A percentile compares a stretch with the other conserved stretches of the same genome.
Conservation (phyloP, 169 alveolate genomes). For the Cryptosporidium viatorum region DNA sequence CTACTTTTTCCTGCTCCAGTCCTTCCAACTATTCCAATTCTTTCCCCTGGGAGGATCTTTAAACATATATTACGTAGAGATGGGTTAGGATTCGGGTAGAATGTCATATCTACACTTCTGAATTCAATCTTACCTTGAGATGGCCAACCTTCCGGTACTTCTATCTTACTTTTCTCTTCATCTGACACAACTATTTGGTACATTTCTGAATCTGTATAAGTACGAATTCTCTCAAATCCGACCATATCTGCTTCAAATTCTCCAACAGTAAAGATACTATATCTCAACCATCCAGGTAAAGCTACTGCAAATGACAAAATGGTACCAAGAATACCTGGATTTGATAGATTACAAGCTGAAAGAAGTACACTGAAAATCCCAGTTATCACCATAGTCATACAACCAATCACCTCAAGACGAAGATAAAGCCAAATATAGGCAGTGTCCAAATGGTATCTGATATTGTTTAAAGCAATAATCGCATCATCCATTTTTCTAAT, state of each 20-base stretch:
- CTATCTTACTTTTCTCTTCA: neutral
- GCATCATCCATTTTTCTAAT: constrained; percentile 39
- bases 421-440: constrained; percentile 59
- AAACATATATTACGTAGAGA: constrained; percentile 68
- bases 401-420: constrained; percentile 66
- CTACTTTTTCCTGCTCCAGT: constrained; percentile 90
- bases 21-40: constrained; percentile 87
- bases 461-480: constrained; percentile 7
- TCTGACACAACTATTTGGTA: neutral
- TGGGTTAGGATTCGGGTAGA: constrained; percentile 23
- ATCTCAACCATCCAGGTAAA: constrained; percentile 66
- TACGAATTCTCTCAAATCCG: constrained; percentile 62
- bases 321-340: constrained; percentile 37
- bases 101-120: constrained; percentile 15
- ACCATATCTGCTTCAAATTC: constrained; percentile 70
- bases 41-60: constrained; percentile 77
- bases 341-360: constrained; percentile 11
- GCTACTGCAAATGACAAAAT: constrained; percentile 65
- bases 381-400: constrained; percentile 20
- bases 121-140: constrained; percentile 57
- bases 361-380: constrained; percentile 57
- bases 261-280: constrained; percentile 16
- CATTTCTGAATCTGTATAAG: constrained; percentile 40
- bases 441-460: constrained; percentile 58
- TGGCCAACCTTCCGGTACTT: constrained; percentile 8